Base-by-base conservation (phyloP, 2,329 filamentous ascomycete species). In the Coleophoma cylindrospora region DNA sequence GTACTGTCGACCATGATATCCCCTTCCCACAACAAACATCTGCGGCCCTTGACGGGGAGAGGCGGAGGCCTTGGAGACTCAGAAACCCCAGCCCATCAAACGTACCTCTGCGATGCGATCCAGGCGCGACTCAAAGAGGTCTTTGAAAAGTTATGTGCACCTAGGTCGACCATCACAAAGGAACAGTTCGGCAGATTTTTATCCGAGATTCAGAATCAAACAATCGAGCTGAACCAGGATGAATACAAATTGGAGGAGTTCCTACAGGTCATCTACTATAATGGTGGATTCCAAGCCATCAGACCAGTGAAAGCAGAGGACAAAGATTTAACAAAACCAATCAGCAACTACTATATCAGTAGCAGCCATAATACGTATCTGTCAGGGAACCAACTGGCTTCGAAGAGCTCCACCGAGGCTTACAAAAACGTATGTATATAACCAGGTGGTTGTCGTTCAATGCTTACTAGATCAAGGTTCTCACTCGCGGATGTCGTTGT, bases 341-440 rank as follows among this genome's bases (percentile, higher is more conserved):
- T 66, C 41, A 67, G 61, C 55, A 90, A 95, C 65, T 96, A 96
- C 71, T 96, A 90, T 67, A 91, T 96, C 66, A 95, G 86, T 54
- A 95, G 89, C 58, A 96, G 90, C 64, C 91, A 96, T 73, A 96
- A 96, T 66, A 96, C 91, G 0, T 96, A 96, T 66, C 74, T 96
- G 40, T 84, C 85, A 2, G 91, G 91, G 2, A 91, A 95, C 61
- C 92, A 96, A 68, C 75, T 94, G 38, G 84, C 82, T 53, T 90
- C 89, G 43, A 81, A 83, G 52, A 86, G 88, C 52, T 90, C 86
- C 27, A 82, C 86, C 0, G 83, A 91, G 50, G 83, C 86, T 12
- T 96, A 96, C 69, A 86, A 79, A 58, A 81, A 84, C 63, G 88
- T 88, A 64, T 63, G 82, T 27, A 27, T 10, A 27, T 27, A 5